phyloP scores from a whole-genome alignment of 2,329 filamentous ascomycete genomes.

The Periconia macrospinosa region DNA sequence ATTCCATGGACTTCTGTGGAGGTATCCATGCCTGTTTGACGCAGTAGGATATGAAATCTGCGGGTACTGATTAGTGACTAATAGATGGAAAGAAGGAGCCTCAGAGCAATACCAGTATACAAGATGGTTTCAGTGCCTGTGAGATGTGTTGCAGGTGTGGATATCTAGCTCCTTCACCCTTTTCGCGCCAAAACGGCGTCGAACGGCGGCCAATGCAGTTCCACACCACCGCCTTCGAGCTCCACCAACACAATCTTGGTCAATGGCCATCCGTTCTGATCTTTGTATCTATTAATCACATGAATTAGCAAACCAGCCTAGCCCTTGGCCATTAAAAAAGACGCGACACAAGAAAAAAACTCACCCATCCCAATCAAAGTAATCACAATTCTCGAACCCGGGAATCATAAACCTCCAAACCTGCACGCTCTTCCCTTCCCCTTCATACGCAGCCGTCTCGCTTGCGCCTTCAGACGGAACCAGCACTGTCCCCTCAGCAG shows the following conservation, averaged over 20 bases:
- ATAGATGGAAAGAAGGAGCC: too few relatives aligned
- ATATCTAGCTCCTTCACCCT: neutral
- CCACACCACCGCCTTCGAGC: conserved; percentile 12
- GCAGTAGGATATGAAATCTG: too few relatives aligned
- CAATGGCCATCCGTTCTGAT: conserved; percentile 33
- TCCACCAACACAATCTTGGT: conserved; percentile 32
- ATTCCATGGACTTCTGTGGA: too few relatives aligned
- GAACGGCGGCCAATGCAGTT: conserved; percentile 34
- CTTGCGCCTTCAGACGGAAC: conserved; percentile 28
- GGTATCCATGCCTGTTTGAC: too few relatives aligned
- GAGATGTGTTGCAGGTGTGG: neutral
- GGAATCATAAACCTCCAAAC: conserved; percentile 31
- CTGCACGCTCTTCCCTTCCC: conserved; percentile 18
- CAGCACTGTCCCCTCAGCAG: conserved; percentile 22
- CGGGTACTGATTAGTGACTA: too few relatives aligned
- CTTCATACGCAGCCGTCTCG: conserved; percentile 24
- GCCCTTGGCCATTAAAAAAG: neutral
- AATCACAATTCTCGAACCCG: conserved; percentile 29
- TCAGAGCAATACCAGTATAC: too few relatives aligned
- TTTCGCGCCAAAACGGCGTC: conserved; percentile 22
- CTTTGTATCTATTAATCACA: conserved; percentile 26
- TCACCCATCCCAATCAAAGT: conserved; percentile 36
- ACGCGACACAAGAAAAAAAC: conserved; percentile 5
- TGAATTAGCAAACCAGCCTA: too few relatives aligned
- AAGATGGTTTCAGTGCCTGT: too few relatives aligned